Percentiles rank a stretch among this genome's conserved stretches.
Conservation (phyloP, 768 basidiomycete species). For the Amanita phalloides region DNA sequence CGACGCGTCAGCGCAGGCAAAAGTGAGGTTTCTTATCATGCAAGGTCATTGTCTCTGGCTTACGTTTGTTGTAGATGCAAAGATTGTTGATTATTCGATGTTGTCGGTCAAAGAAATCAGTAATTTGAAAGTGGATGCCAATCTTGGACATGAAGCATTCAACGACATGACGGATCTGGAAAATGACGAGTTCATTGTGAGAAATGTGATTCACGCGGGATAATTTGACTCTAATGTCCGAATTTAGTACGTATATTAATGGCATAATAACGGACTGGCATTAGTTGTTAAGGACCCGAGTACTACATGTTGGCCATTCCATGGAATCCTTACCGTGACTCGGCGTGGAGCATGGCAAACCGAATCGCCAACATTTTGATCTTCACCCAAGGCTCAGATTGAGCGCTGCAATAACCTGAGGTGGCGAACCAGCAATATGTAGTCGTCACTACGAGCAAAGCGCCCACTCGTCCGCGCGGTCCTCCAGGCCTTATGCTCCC, state of each 20-base stretch:
- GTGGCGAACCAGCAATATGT: too few relatives aligned
- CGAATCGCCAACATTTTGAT: too few relatives aligned
- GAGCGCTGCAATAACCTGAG: too few relatives aligned
- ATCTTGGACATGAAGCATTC: conserved; percentile 10
- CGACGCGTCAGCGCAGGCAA: conserved; percentile 14
- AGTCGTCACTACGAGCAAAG: too few relatives aligned
- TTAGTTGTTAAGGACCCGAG: too few relatives aligned
- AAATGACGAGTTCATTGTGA: conserved; percentile 18
- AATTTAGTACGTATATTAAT: conserved; percentile 1
- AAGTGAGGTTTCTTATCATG: conserved; percentile 2
- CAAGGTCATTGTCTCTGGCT: background rate
- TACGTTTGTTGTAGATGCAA: background rate
- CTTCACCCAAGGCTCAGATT: too few relatives aligned
- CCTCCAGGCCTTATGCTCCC: too few relatives aligned
- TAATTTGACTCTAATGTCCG: background rate
- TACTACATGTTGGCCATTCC: too few relatives aligned
- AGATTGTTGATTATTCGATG: conserved; percentile 5
- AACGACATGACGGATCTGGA: conserved; percentile 16
- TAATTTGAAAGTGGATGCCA: background rate
- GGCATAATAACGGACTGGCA: too few relatives aligned
- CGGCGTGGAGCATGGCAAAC: too few relatives aligned
- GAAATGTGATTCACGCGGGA: background rate
- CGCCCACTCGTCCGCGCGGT: too few relatives aligned
- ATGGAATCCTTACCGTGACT: too few relatives aligned
- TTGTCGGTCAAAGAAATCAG: conserved; percentile 1